Evolutionary conservation across 2,329 filamentous ascomycete genomes (phyloP), one percentile per base, ranked within the genome.

Genomic region (Sclerotiophoma versabilis): DNA sequence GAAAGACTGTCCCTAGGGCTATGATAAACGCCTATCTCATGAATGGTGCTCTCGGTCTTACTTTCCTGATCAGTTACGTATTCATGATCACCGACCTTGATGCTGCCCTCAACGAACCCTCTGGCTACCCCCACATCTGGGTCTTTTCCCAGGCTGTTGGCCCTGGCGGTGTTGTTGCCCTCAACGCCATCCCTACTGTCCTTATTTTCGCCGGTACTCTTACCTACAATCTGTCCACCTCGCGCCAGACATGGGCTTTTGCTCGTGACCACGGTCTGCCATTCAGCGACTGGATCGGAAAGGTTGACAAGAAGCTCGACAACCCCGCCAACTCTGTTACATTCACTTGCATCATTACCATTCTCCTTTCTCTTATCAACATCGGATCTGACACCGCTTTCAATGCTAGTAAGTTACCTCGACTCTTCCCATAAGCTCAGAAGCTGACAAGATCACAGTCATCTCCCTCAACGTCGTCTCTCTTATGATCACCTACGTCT

Each of bases 11-110:
- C 3, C 77, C 78, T 2, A 66, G 68, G 29, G 72, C 75, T 8
- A 78, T 79, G 71, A 60, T 80, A 5, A 71, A 73, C 45, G 70
- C 70, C 8, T 79, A 76, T 56, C 51, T 77, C 15, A 60, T 76
- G 57, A 78, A 78, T 52, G 72, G 73, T 22, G 45, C 53, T 5
- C 58, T 78, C 3, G 76, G 74, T 19, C 55, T 78, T 34, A 42
- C 72, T 22, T 71, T 73, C 49, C 58, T 72, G 39, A 63, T 74
- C 47, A 65, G 63, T 41, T 74, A 69, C 57, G 63, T 70, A 55
- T 74, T 70, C 60, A 67, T 68, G 62, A 64, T 74, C n/a, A 69
- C 66, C 4, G 66, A 71, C 6, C 59, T 73, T 25, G 59, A 63
- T 8, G 62, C 66, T 9, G 70, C 71, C 3, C 53, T 72, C 8